These are phyloP conservation scores for Wallacemonas collosoma DNA, from an alignment of 208 protist species.

Conservation along the genomic window DNA sequence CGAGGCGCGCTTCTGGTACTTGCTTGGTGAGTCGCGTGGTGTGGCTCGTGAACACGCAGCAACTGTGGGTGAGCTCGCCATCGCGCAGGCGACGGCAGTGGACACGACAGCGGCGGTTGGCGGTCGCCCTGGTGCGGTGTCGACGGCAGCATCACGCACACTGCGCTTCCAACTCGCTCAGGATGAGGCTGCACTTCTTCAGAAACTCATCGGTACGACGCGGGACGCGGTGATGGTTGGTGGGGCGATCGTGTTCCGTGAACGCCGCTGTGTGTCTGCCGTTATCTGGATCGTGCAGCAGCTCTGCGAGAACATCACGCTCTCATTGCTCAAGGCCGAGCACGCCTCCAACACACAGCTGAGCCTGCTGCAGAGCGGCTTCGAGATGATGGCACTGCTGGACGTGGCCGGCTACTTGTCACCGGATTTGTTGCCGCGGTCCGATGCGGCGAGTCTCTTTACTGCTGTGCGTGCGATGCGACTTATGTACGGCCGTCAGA, in stretches of 20 bases:
- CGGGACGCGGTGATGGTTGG: slow-evolving; percentile 43
- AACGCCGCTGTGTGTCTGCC: slow-evolving; percentile 48
- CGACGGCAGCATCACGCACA: slow-evolving; percentile 32
- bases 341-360: slow-evolving; percentile 28
- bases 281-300: slow-evolving; percentile 50
- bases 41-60: slow-evolving; percentile 49
- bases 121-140: background rate
- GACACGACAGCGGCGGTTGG: background rate
- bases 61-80: slow-evolving; percentile 43
- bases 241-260: slow-evolving; percentile 50
- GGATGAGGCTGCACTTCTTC: slow-evolving; percentile 55
- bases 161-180: slow-evolving; percentile 66
- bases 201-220: slow-evolving; percentile 33
- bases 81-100: slow-evolving; percentile 26
- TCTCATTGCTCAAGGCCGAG: slow-evolving; percentile 44
- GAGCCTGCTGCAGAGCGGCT: slow-evolving; percentile 50
- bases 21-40: slow-evolving; percentile 36
- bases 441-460: slow-evolving; percentile 48
- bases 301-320: slow-evolving; percentile 50
- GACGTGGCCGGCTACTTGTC: slow-evolving; percentile 60
- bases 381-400: slow-evolving; percentile 60
- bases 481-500: slow-evolving; percentile 55
- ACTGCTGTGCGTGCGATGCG: slow-evolving; percentile 57
- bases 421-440: slow-evolving; percentile 42
- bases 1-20: slow-evolving; percentile 70